A percentile compares a stretch with the other conserved stretches of the same genome.
Conservation (phyloP, 2,329 filamentous ascomycete species). For the Allantophomopsis lycopodina region DNA sequence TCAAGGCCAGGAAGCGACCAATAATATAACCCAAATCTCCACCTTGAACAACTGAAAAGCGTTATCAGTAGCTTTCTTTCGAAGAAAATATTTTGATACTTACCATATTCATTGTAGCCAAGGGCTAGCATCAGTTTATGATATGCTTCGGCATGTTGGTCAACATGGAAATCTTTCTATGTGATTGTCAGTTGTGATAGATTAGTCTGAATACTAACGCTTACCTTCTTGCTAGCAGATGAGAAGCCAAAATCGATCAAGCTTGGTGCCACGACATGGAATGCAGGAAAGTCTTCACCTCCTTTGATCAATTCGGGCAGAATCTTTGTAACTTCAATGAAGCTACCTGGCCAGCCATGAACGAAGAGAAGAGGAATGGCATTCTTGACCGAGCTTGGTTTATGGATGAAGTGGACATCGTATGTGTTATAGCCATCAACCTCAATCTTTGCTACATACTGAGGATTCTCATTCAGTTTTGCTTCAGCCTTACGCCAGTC, state of each 20-base stretch:
- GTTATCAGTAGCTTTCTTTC: too few species aligned
- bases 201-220: too few species aligned
- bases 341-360: slow-evolving; percentile 57
- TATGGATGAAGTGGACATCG: slow-evolving; percentile 51
- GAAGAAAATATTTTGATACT: too few species aligned
- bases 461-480: slow-evolving; percentile 40
- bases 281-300: slow-evolving; percentile 22
- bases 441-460: slow-evolving; percentile 37
- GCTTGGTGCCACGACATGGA: slow-evolving; percentile 43
- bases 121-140: slow-evolving; percentile 57
- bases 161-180: slow-evolving; percentile 39
- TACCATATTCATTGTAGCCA: slow-evolving; percentile 45
- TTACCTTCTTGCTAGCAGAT: too few species aligned
- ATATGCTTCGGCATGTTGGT: slow-evolving; percentile 48
- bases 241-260: slow-evolving; percentile 38
- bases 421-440: slow-evolving; percentile 45
- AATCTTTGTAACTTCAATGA: slow-evolving; percentile 51
- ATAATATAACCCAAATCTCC: slow-evolving; percentile 62
- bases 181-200: slow-evolving; percentile 18
- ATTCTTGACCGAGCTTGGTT: slow-evolving; percentile 29
- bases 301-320: slow-evolving; percentile 30
- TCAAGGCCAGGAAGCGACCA: slow-evolving; percentile 42
- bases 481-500: slow-evolving; percentile 49
- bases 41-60: slow-evolving; percentile 32
- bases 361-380: slow-evolving; percentile 47